Conservation (phyloP, 306 rosid species). For the Dalbergia cultrata region DNA sequence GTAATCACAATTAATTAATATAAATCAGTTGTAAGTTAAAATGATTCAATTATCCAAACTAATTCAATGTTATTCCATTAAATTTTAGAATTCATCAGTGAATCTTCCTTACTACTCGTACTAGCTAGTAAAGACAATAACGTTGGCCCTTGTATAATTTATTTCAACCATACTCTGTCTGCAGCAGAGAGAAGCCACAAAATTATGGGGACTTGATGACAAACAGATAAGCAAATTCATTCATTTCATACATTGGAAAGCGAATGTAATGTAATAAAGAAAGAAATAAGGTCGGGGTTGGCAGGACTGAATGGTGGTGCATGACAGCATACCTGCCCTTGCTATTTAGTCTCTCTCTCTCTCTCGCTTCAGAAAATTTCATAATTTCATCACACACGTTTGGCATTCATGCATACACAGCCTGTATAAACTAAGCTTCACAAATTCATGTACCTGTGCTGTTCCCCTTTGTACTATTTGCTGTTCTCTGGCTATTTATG, state of each 20-base stretch:
- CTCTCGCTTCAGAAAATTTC: neutral
- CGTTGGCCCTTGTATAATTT: constrained; percentile 2
- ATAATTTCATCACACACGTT: neutral
- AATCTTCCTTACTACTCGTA: too few relatives aligned
- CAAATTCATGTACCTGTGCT: constrained; percentile 33
- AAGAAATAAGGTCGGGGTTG: constrained; percentile 46
- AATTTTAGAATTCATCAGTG: too few relatives aligned
- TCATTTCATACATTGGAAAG: constrained; percentile 3
- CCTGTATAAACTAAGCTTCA: constrained; percentile 7
- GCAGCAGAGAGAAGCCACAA: constrained; percentile 32
- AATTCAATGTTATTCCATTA: too few relatives aligned
- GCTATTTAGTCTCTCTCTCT: neutral
- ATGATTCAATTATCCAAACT: too few relatives aligned
- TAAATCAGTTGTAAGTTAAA: too few relatives aligned
- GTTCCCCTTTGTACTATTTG: neutral
- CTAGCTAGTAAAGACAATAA: neutral
- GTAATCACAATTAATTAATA: too few relatives aligned
- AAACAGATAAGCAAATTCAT: constrained; percentile 34
- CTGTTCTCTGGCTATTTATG: neutral
- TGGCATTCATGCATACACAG: neutral
- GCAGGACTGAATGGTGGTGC: constrained; percentile 34
- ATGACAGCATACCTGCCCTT: neutral
- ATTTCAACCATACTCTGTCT: constrained; percentile 46
- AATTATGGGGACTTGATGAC: constrained; percentile 50
- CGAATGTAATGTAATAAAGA: constrained; percentile 52